Percentiles rank a stretch among this genome's conserved stretches.
These are phyloP conservation scores for Entonaema liquescens DNA, from an alignment of 495 filamentous ascomycete genomes.

Conservation along the genomic window DNA sequence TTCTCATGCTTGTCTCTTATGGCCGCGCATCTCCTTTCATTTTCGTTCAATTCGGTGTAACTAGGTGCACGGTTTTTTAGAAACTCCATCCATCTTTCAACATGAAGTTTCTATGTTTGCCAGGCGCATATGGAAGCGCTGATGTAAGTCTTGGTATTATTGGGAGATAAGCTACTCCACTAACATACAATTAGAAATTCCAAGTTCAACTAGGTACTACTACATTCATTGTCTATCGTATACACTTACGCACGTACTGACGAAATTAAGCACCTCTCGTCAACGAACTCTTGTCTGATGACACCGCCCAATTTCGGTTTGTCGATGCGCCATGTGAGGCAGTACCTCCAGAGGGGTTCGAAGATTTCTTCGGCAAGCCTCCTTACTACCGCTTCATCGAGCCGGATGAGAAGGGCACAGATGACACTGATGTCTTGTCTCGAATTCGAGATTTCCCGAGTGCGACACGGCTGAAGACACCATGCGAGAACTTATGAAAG, in stretches of 20 bases:
- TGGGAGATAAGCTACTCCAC: background rate
- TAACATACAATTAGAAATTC: conserved; percentile 57
- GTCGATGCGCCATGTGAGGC: conserved; percentile 58
- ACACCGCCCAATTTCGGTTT: conserved; percentile 56
- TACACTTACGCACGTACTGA: conserved; percentile 12
- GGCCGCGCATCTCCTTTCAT: conserved; percentile 25
- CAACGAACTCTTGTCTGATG: conserved; percentile 57
- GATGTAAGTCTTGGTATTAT: conserved; percentile 52
- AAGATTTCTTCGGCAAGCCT: conserved; percentile 61
- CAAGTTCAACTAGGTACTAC: conserved; percentile 61
- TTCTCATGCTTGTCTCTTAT: conserved; percentile 34
- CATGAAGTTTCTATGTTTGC: conserved; percentile 56
- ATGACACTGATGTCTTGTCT: conserved; percentile 57
- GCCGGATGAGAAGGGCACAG: conserved; percentile 52
- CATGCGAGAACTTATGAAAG: conserved; percentile 60
- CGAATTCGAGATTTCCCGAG: conserved; percentile 62
- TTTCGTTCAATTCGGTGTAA: conserved; percentile 25
- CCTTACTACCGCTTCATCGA: conserved; percentile 63
- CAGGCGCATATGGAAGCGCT: conserved; percentile 60
- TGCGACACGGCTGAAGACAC: conserved; percentile 58
- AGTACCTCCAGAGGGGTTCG: conserved; percentile 58
- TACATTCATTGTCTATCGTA: conserved; percentile 7
- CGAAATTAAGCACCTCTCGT: conserved; percentile 52
- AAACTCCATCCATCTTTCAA: conserved; percentile 27
- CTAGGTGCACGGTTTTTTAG: conserved; percentile 31